Evolutionary conservation across 2,329 filamentous ascomycete genomes (phyloP).

Genomic region (Arthrobotrys conoides): DNA sequence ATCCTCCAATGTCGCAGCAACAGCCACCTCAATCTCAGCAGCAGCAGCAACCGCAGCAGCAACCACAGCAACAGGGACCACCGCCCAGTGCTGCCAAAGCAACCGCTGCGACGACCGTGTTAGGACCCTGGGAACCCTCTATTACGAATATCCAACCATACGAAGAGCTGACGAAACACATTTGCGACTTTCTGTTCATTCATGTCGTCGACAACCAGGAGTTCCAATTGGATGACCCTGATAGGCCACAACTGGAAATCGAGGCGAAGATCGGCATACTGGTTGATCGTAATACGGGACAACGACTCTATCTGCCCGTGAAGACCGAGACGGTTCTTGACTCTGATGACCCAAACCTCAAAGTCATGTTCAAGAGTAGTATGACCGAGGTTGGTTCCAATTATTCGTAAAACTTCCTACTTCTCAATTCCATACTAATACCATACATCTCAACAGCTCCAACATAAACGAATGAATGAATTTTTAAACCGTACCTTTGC

Average conservation of each 20-base stretch:
- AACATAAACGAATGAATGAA: constrained; percentile 86
- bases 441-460: constrained; percentile 70
- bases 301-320: constrained; percentile 78
- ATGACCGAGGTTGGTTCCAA: constrained; percentile 82
- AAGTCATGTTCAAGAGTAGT: constrained; percentile 82
- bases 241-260: constrained; percentile 83
- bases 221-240: constrained; percentile 72
- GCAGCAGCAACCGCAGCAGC: constrained; percentile 62
- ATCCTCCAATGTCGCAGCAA: constrained; percentile 33
- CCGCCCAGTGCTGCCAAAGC: constrained; percentile 63
- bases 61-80: constrained; percentile 62
- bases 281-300: constrained; percentile 79
- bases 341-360: constrained; percentile 70
- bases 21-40: constrained; percentile 65
- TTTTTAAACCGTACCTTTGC: constrained; percentile 81
- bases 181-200: constrained; percentile 86
- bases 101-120: constrained; percentile 61
- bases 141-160: constrained; percentile 79
- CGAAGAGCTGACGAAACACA: constrained; percentile 79
- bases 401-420: not conserved
- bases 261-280: constrained; percentile 93
- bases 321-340: constrained; percentile 79
- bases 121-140: constrained; percentile 75
- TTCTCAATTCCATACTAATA: constrained; percentile 18
- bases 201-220: constrained; percentile 79